phyloP scores from a whole-genome alignment of 2,329 filamentous ascomycete species.

The Fusarium scirpi region DNA sequence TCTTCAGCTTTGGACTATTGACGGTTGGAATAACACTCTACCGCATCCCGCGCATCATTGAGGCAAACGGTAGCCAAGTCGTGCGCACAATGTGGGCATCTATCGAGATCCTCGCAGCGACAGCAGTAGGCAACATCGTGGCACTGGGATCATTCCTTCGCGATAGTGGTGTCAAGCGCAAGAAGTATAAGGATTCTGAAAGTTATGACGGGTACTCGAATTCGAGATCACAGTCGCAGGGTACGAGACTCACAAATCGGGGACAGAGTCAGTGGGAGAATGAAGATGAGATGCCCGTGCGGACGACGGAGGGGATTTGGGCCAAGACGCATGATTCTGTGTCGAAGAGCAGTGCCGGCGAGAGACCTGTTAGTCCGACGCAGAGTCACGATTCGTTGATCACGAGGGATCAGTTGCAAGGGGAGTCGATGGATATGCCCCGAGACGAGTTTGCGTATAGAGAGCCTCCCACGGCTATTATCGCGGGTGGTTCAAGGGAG shows the following conservation, averaged over 20 bases:
- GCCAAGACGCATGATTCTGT: slow-evolving; percentile 39
- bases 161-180: slow-evolving; percentile 87
- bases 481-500: slow-evolving; percentile 34
- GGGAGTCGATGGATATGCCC: slow-evolving; percentile 27
- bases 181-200: slow-evolving; percentile 76
- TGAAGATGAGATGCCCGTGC: slow-evolving; percentile 35
- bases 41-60: slow-evolving; percentile 79
- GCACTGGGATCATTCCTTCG: slow-evolving; percentile 90
- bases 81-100: slow-evolving; percentile 88
- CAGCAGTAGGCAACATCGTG: slow-evolving; percentile 84
- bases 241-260: slow-evolving; percentile 31
- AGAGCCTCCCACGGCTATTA: slow-evolving; percentile 31
- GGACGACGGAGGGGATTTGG: slow-evolving; percentile 46
- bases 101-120: slow-evolving; percentile 86
- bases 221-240: slow-evolving; percentile 41
- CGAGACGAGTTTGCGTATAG: slow-evolving; percentile 11
- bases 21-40: slow-evolving; percentile 82
- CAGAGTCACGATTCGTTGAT: slow-evolving; percentile 48
- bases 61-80: slow-evolving; percentile 77
- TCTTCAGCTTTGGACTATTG: slow-evolving; percentile 83
- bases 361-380: slow-evolving; percentile 42
- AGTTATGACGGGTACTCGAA: slow-evolving; percentile 46
- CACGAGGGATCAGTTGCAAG: slow-evolving; percentile 36
- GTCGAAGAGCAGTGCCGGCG: slow-evolving; percentile 31
- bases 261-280: slow-evolving; percentile 44